Base-by-base conservation (phyloP, 2,329 filamentous ascomycete species). In the Shiraia bambusicola region DNA sequence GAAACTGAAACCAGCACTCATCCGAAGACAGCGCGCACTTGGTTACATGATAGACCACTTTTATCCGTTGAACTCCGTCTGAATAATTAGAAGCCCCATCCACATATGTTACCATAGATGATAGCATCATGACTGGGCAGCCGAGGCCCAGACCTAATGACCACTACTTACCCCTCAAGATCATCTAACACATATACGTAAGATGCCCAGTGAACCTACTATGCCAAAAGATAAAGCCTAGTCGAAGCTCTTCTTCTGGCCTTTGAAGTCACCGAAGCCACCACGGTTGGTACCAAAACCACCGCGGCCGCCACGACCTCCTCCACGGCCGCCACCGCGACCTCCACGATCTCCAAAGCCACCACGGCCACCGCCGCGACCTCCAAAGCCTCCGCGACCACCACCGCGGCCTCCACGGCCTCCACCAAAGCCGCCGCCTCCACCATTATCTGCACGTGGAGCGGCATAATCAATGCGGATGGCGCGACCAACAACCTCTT, bases 401-500 rank as follows among this genome's bases (percentile, higher is more conserved):
- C 58, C 52, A 45, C 79, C 74, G 42, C 79, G 72, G 34, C 79
- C 74, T 43, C 76, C 73, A 49, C 79, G 72, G 46, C 76, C 69
- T 51, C 76, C 67, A 45, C 77, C 70, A 49, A 78, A 72, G 49
- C 78, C 70, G 51, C 78, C 71, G 44, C 79, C 74, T 31, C 71
- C 65, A 51, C 80, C 78, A 69, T 79, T 79, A 54, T 77, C 77
- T 56, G 75, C 72, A 57, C 86, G 84, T 58, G 85, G 81, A 51
- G 79, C 75, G 54, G 87, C 86, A 70, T 78, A 96, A 79, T 95
- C 91, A 39, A 95, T 83, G 59, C 91, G 87, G 56, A 95, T 77
- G 38, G 80, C 70, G 59, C 91, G 88, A 42, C 87, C 82, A 52
- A 76, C 79, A 58, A 93, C 79, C 45, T 88, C 83, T 41, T 76